These are phyloP conservation scores for Aspergillus nomiae DNA, from an alignment of 2,329 filamentous ascomycete genomes.

Conservation along the genomic window DNA sequence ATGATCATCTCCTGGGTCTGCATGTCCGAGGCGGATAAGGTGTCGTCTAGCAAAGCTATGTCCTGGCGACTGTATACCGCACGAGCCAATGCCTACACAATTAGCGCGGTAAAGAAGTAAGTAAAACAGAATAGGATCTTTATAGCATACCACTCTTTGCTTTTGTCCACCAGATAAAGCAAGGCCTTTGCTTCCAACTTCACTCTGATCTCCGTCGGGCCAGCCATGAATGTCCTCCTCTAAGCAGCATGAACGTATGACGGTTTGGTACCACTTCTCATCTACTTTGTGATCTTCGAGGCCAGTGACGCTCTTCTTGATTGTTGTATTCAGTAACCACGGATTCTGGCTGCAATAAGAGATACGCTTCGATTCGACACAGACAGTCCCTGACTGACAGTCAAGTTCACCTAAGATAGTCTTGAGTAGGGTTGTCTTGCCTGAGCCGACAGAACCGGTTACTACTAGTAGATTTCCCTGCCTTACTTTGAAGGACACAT, in stretches of 20 bases:
- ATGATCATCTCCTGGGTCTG: neutral
- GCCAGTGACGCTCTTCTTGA: conserved; percentile 67
- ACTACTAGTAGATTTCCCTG: neutral
- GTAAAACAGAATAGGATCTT: conserved; percentile 15
- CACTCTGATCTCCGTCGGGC: neutral
- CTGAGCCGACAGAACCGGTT: neutral
- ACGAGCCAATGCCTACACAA: neutral
- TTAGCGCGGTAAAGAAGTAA: neutral
- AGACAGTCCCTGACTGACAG: neutral
- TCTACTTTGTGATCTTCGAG: conserved; percentile 24
- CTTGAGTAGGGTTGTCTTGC: neutral
- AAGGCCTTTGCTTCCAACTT: neutral
- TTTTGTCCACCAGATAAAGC: neutral
- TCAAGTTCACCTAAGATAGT: neutral
- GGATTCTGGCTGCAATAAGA: neutral
- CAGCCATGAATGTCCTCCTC: neutral
- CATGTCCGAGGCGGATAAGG: conserved; percentile 31
- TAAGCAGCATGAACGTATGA: neutral
- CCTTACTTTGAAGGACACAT: neutral
- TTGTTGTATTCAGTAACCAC: conserved; percentile 71
- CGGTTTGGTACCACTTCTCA: neutral
- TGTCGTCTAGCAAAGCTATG: neutral
- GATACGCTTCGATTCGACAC: neutral
- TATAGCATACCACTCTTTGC: conserved; percentile 18
- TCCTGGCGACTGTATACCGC: neutral